These are phyloP conservation scores for Plasmodium inui DNA, from an alignment of 169 alveolate genomes.

Conservation along the genomic window DNA sequence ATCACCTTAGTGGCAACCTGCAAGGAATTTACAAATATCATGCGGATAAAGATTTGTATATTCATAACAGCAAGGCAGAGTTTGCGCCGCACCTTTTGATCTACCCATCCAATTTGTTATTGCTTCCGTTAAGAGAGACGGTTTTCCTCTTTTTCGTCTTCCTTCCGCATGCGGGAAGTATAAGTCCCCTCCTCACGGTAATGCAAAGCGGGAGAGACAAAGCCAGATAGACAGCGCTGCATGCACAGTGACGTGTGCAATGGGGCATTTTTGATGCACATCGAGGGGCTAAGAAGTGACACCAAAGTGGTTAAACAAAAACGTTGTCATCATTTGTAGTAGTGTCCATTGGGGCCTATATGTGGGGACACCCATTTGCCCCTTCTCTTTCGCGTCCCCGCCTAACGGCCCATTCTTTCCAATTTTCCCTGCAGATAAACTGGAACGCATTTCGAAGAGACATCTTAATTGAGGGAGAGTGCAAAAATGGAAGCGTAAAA, in stretches of 20 bases:
- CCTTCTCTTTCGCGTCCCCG: not conserved
- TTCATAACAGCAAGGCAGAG: slow-evolving; percentile 35
- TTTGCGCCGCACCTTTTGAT: not conserved
- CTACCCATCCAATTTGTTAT: slow-evolving; percentile 41
- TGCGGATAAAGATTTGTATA: slow-evolving; percentile 14
- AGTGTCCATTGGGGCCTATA: not conserved
- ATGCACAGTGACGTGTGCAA: not conserved
- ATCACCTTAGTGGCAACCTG: not conserved
- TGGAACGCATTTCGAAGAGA: slow-evolving; percentile 13
- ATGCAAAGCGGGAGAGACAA: not conserved
- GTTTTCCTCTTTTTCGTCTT: slow-evolving; percentile 55
- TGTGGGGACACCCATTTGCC: not conserved
- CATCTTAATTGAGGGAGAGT: slow-evolving; percentile 48
- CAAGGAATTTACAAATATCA: slow-evolving; percentile 43
- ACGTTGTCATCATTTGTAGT: not conserved
- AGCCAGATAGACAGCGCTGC: not conserved
- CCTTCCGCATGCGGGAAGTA: slow-evolving; percentile 39
- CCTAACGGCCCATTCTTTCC: not conserved
- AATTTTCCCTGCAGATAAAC: slow-evolving; percentile 24
- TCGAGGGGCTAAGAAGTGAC: not conserved
- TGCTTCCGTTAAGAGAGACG: slow-evolving; percentile 41
- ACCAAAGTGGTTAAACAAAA: not conserved
- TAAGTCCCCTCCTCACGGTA: slow-evolving; percentile 20
- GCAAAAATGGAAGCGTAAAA: slow-evolving; percentile 36
- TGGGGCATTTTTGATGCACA: not conserved